Conservation (phyloP, 164 flowering plant species). For the Vitis rotundifolia region DNA sequence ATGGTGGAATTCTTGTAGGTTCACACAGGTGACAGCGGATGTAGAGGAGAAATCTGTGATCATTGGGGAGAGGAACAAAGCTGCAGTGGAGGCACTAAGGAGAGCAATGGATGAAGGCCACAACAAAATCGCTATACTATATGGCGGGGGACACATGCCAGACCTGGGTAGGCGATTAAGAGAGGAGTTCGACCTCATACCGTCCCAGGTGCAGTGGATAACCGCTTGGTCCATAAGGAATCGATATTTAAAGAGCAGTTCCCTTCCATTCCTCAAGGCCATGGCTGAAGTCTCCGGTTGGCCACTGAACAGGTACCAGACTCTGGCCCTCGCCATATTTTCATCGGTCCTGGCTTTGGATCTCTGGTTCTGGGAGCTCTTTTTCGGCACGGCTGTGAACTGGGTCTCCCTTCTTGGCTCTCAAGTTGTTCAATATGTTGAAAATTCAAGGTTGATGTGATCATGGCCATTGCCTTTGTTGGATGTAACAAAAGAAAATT, state of each 20-base stretch:
- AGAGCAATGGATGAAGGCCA: constrained; percentile 68
- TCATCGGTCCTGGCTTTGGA: constrained; percentile 84
- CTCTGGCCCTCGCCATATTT: constrained; percentile 76
- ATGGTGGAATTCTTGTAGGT: constrained; percentile 44
- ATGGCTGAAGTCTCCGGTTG: constrained; percentile 79
- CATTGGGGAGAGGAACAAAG: constrained; percentile 91
- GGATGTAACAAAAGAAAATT: too few relatives aligned
- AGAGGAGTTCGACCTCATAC: constrained; percentile 78
- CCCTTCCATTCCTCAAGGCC: constrained; percentile 68
- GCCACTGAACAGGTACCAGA: constrained; percentile 92
- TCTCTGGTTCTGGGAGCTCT: constrained; percentile 96
- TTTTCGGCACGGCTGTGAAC: constrained; percentile 61
- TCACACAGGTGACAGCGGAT: constrained; percentile 65
- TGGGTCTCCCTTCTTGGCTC: constrained; percentile 57
- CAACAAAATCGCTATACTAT: constrained; percentile 76
- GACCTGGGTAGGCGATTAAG: constrained; percentile 84
- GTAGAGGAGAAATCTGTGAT: constrained; percentile 87
- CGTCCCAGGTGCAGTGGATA: constrained; percentile 75
- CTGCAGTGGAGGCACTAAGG: constrained; percentile 66
- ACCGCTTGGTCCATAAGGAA: constrained; percentile 94
- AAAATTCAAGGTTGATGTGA: constrained; percentile 26
- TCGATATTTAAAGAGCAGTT: constrained; percentile 40
- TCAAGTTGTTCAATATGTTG: constrained; percentile 36
- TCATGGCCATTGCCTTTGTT: background rate
- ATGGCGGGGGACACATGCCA: constrained; percentile 99